Conservation (phyloP, 169 alveolate genomes). For the Fabrea salina region DNA sequence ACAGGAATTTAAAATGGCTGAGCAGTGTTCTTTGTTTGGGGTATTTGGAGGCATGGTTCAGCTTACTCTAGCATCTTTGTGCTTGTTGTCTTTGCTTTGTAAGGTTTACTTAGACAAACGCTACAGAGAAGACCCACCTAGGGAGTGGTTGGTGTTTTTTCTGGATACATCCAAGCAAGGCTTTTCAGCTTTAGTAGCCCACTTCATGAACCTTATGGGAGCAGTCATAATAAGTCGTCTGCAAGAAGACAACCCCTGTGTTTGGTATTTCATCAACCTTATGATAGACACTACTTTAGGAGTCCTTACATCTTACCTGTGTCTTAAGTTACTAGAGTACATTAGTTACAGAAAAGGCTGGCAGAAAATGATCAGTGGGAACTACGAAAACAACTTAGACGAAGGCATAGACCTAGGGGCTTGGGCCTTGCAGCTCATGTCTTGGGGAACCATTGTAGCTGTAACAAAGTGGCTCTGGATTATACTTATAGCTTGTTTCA, state of each 20-base stretch:
- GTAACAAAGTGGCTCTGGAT: conserved; percentile 53
- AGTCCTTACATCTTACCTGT: conserved; percentile 37
- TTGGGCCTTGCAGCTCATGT: conserved; percentile 64
- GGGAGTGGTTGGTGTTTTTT: conserved; percentile 44
- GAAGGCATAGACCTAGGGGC: conserved; percentile 67
- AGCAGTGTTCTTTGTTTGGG: conserved; percentile 36
- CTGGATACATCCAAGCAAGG: conserved; percentile 67
- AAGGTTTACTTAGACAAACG: conserved; percentile 28
- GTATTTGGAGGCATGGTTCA: conserved; percentile 32
- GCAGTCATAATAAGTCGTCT: conserved; percentile 45
- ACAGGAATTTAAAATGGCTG: neutral
- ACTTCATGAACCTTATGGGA: conserved; percentile 54
- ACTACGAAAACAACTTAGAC: conserved; percentile 47
- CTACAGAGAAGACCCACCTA: conserved; percentile 40
- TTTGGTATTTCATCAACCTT: conserved; percentile 68
- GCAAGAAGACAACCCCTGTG: conserved; percentile 51
- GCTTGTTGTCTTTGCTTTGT: conserved; percentile 31
- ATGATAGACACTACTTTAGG: conserved; percentile 60
- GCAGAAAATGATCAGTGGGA: conserved; percentile 47
- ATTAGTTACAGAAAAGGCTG: conserved; percentile 31
- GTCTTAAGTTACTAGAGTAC: conserved; percentile 31
- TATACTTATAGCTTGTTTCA: conserved; percentile 38
- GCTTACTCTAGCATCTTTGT: conserved; percentile 24
- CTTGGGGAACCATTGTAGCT: conserved; percentile 64
- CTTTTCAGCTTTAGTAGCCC: conserved; percentile 56